Base-by-base conservation (phyloP, 805 yeast species). In the Zygotorulaspora florentina region DNA sequence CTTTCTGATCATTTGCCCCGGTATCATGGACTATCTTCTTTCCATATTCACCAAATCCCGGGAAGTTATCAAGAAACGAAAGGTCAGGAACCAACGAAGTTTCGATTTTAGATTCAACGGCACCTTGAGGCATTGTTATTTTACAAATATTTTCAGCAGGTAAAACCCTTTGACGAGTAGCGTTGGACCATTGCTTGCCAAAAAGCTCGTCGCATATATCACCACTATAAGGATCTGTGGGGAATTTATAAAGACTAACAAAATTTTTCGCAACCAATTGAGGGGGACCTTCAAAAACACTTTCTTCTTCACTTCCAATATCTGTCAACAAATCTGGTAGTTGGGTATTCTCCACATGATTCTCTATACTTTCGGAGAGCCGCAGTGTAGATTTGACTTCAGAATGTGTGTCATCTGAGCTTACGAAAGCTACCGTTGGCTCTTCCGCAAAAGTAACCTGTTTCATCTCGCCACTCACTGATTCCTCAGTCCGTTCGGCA, bases 281-380 rank as follows among this genome's bases (percentile, higher is more conserved):
- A 2, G 70, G 64, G 1, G 95, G 95, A 0, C 95, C 95, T 61
- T 81, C 83, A 54, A 72, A 80, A 0, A 70, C 49, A 1, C 51
- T 45, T 17, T 59, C 64, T 15, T 38, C 52, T 31, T 43, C 45
- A 27, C 47, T 45, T 16, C 45, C 54, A 13, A 50, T 54, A 23
- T 50, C 54, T 26, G 50, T 55, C 2, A 35, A 44, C 15, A 52
- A 52, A 17, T 40, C 51, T 2, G 46, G 46, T 10, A 47, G 31
- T 3, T 18, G 27, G 27, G 40, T 38, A 12, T 34, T 50, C 11
- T 43, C 45, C n/a, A 46, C 23, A 25, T 50, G 4, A 12, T 8
- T 9, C n/a, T 29, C 33, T 12, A n/a, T 18, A 38, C 12, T 20
- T 35, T 17, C 34, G 17, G 20, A 18, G 25, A 16, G 25, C 26